Evolutionary conservation across 2,329 filamentous ascomycete genomes (phyloP).

Genomic region (Trichoderma endophyticum): DNA sequence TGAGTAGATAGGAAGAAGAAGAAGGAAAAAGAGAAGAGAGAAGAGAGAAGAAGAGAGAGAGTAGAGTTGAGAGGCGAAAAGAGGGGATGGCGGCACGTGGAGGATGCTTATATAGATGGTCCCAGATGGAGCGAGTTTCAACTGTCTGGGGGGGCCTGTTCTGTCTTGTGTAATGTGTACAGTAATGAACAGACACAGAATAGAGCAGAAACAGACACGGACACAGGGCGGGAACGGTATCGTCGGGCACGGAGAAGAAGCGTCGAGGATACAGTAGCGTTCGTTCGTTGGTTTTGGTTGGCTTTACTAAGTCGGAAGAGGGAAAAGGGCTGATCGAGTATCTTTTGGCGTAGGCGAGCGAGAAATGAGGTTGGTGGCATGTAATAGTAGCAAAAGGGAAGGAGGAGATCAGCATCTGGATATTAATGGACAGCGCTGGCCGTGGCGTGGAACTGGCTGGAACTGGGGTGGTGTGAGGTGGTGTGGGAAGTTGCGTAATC

Average conservation of each 20-base stretch:
- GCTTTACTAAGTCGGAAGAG: neutral
- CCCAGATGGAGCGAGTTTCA: neutral
- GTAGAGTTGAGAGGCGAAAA: neutral
- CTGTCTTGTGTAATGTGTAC: neutral
- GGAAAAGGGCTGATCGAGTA: neutral
- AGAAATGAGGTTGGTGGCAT: slow-evolving; percentile 12
- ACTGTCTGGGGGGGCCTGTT: neutral
- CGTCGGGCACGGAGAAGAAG: neutral
- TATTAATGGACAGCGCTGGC: slow-evolving; percentile 8
- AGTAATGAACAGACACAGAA: neutral
- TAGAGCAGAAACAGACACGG: neutral
- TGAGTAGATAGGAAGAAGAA: neutral
- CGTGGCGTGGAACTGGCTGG: slow-evolving; percentile 3
- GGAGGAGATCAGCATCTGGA: slow-evolving; percentile 9
- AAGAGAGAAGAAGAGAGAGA: neutral
- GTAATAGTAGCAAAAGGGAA: slow-evolving; percentile 18
- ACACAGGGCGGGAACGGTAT: slow-evolving; percentile 2
- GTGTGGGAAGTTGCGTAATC: slow-evolving; percentile 9
- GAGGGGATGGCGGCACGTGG: slow-evolving; percentile 6
- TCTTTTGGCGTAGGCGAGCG: too few species aligned
- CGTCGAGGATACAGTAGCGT: neutral
- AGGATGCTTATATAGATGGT: neutral
- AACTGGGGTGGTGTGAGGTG: slow-evolving; percentile 8
- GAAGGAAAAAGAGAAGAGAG: neutral
- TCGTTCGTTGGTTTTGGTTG: neutral